A percentile compares a stretch with the other conserved stretches of the same genome.
phyloP scores from a whole-genome alignment of 2,329 filamentous ascomycete species.

The Fusarium sp. region DNA sequence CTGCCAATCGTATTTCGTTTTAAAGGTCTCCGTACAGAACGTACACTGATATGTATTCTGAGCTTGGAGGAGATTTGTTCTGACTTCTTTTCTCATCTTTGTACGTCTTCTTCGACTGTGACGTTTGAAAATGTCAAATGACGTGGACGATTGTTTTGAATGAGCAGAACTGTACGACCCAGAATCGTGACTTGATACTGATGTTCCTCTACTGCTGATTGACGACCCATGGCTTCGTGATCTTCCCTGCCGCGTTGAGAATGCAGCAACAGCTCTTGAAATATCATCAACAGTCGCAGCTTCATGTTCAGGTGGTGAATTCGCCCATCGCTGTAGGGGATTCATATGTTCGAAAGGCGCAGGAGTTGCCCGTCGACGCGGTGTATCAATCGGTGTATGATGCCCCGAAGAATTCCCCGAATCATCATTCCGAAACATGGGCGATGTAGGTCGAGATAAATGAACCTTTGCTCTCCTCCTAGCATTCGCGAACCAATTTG shows the following conservation, averaged over 20 bases:
- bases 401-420: conserved; percentile 25
- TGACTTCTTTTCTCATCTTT: conserved; percentile 28
- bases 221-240: conserved; percentile 54
- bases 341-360: conserved; percentile 47
- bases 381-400: conserved; percentile 67
- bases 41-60: conserved; percentile 56
- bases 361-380: conserved; percentile 56
- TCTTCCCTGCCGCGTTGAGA: conserved; percentile 55
- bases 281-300: conserved; percentile 50
- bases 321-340: conserved; percentile 51
- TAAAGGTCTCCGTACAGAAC: conserved; percentile 61
- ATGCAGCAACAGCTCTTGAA: conserved; percentile 44
- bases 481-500: conserved; percentile 90
- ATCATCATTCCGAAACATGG: conserved; percentile 37
- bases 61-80: conserved; percentile 21
- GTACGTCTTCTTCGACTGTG: conserved; percentile 30
- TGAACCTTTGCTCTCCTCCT: conserved; percentile 78
- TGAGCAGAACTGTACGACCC: conserved; percentile 37
- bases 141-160: conserved; percentile 21
- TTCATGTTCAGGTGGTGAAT: conserved; percentile 52
- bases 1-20: conserved; percentile 61
- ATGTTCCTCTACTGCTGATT: conserved; percentile 46
- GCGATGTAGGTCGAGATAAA: conserved; percentile 46
- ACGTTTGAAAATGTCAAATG: conserved; percentile 30
- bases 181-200: conserved; percentile 30